phyloP scores from a whole-genome alignment of 2,329 filamentous ascomycete genomes.

The Aurifilum marmelostoma region DNA sequence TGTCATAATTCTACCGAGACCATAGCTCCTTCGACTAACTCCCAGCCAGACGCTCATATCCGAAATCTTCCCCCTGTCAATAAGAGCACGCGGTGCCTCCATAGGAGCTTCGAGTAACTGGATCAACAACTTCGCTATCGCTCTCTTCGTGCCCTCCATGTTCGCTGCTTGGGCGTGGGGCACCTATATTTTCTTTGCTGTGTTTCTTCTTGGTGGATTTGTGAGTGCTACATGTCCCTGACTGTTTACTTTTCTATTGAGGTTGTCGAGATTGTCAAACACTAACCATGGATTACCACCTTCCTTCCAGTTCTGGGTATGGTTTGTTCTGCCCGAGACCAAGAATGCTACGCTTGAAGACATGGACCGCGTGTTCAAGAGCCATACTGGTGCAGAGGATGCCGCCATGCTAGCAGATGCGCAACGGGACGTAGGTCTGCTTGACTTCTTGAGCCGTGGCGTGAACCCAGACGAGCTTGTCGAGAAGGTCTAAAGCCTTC shows the following conservation, averaged over 20 bases:
- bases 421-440: conserved; percentile 32
- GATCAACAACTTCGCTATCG: conserved; percentile 52
- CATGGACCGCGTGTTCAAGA: conserved; percentile 56
- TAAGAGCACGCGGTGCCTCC: conserved; percentile 45
- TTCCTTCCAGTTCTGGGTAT: conserved; percentile 44
- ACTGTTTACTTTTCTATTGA: not conserved
- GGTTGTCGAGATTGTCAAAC: not conserved
- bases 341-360: conserved; percentile 58
- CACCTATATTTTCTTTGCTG: conserved; percentile 61
- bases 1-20: not conserved
- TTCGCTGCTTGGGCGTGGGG: conserved; percentile 48
- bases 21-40: not conserved
- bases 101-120: conserved; percentile 49
- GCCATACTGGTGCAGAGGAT: conserved; percentile 40
- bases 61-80: conserved; percentile 44
- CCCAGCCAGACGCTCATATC: conserved; percentile 38
- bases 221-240: conserved; percentile 30
- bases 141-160: conserved; percentile 50
- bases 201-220: conserved; percentile 49
- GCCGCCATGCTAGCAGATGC: conserved; percentile 33
- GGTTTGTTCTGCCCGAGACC: conserved; percentile 57
- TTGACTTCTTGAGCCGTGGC: conserved; percentile 5
- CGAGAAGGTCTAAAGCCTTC: not conserved
- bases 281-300: not conserved
- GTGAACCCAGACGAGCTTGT: not conserved